phyloP scores from a whole-genome alignment of 1,139 yeast species.

The Maudiozyma humilis region DNA sequence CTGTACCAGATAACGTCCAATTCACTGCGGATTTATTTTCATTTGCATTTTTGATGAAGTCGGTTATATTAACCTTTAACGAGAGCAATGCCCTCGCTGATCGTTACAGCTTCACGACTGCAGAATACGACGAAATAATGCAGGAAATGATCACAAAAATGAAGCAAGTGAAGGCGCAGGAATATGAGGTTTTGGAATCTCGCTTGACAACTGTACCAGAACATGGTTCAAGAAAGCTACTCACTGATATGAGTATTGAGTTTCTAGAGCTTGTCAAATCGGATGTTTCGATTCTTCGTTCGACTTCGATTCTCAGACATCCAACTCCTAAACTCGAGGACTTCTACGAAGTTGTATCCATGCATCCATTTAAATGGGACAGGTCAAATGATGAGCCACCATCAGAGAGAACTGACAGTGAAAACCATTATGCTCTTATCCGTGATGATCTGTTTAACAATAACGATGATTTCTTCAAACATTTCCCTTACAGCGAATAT shows the following conservation, averaged over 20 bases:
- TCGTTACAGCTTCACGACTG: slow-evolving; percentile 3
- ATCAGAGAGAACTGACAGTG: background rate
- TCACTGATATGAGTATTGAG: slow-evolving; percentile 2
- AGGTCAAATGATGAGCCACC: background rate
- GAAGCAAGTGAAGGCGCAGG: slow-evolving; percentile 1
- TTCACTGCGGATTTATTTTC: slow-evolving; percentile 19
- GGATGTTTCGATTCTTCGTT: background rate
- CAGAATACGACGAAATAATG: slow-evolving; percentile 8
- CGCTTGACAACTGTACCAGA: background rate
- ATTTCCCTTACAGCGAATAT: slow-evolving; percentile 7
- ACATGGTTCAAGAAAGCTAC: slow-evolving; percentile 6
- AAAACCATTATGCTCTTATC: background rate
- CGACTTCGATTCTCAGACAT: background rate
- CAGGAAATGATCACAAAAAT: slow-evolving; percentile 7
- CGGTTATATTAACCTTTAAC: slow-evolving; percentile 10
- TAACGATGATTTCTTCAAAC: slow-evolving; percentile 2
- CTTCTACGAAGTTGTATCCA: background rate
- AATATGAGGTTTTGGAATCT: slow-evolving; percentile 5
- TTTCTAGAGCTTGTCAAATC: slow-evolving; percentile 6
- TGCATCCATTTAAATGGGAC: slow-evolving; percentile 3
- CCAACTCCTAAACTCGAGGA: background rate
- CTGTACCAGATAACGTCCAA: slow-evolving; percentile 16
- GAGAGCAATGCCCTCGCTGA: slow-evolving; percentile 5
- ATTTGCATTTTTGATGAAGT: slow-evolving; percentile 14
- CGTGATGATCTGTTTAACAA: slow-evolving; percentile 1